Evolutionary conservation across 2,329 filamentous ascomycete genomes (phyloP).

Genomic region (Penicillium sclerotiorum): DNA sequence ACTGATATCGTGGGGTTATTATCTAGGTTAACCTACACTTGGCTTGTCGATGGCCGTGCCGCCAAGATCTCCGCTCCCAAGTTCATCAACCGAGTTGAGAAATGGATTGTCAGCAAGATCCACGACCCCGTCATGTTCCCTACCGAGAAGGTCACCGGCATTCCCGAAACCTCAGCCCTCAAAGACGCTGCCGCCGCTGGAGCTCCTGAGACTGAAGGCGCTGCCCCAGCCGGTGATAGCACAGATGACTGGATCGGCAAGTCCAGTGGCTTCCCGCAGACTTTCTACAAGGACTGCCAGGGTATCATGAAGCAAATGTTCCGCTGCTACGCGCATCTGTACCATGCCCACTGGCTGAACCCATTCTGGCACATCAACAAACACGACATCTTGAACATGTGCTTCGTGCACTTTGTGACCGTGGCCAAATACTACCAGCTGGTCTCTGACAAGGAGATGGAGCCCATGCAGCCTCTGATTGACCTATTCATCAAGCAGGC

Average conservation of each 20-base stretch:
- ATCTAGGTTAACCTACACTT: constrained; percentile 86
- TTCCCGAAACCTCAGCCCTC: constrained; percentile 57
- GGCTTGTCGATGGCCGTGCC: constrained; percentile 85
- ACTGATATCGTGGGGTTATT: constrained; percentile 21
- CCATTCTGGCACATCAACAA: constrained; percentile 80
- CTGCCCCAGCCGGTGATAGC: constrained; percentile 54
- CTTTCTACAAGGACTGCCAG: constrained; percentile 88
- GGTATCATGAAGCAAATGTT: constrained; percentile 98
- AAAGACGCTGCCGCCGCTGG: constrained; percentile 53
- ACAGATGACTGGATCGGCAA: constrained; percentile 83
- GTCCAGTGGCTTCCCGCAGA: constrained; percentile 86
- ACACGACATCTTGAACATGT: constrained; percentile 75
- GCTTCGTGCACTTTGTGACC: constrained; percentile 81
- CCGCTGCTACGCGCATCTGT: constrained; percentile 95
- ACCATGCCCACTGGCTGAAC: constrained; percentile 91
- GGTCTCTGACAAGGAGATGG: constrained; percentile 84
- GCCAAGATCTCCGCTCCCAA: constrained; percentile 90
- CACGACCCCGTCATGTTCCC: constrained; percentile 89
- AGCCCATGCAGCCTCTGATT: constrained; percentile 93
- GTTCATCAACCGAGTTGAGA: constrained; percentile 94
- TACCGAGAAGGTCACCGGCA: constrained; percentile 72
- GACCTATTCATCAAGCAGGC: constrained; percentile 90
- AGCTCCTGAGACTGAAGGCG: constrained; percentile 34
- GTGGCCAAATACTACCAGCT: constrained; percentile 80
- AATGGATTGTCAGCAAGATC: constrained; percentile 96